A percentile compares a stretch with the other conserved stretches of the same genome.
Evolutionary conservation across 768 basidiomycete species (phyloP).

Genomic region (Boletales sp.): DNA sequence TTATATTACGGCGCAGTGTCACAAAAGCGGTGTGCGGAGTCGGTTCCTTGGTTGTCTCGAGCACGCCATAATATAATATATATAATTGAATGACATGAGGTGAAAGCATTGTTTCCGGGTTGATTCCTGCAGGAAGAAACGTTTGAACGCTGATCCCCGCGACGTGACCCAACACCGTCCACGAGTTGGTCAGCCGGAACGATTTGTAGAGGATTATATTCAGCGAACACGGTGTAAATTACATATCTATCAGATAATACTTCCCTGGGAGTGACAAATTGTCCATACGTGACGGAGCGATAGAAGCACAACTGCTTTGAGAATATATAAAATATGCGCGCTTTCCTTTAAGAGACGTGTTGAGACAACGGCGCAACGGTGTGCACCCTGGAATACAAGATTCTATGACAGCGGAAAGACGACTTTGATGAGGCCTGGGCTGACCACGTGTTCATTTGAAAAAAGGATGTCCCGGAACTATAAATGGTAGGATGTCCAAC

Average conservation of each 20-base stretch:
- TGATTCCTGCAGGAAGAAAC: neutral
- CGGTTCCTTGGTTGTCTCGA: no score
- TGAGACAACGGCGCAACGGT: conserved; percentile 4
- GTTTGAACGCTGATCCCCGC: neutral
- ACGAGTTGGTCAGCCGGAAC: no score
- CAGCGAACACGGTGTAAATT: conserved; percentile 19
- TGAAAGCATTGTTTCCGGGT: neutral
- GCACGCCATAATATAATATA: no score
- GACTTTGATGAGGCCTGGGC: conserved; percentile 6
- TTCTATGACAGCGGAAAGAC: neutral
- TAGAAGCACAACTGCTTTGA: conserved; percentile 2
- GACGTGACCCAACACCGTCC: no score
- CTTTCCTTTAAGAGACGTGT: conserved; percentile 5
- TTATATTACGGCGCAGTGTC: neutral
- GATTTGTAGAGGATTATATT: conserved; percentile 3
- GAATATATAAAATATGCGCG: conserved; percentile 11
- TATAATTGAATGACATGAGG: neutral
- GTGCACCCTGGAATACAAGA: conserved; percentile 8
- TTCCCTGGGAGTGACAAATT: conserved; percentile 19
- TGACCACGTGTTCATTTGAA: conserved; percentile 5
- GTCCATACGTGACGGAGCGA: conserved; percentile 26
- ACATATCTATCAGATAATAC: conserved; percentile 28
- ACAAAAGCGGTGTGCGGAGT: no score
- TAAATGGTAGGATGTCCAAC: conserved; percentile 7
- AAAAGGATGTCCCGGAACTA: neutral